Conservation (phyloP, 192 early-diverging fungal genomes). For the Gonapodya prolifera region DNA sequence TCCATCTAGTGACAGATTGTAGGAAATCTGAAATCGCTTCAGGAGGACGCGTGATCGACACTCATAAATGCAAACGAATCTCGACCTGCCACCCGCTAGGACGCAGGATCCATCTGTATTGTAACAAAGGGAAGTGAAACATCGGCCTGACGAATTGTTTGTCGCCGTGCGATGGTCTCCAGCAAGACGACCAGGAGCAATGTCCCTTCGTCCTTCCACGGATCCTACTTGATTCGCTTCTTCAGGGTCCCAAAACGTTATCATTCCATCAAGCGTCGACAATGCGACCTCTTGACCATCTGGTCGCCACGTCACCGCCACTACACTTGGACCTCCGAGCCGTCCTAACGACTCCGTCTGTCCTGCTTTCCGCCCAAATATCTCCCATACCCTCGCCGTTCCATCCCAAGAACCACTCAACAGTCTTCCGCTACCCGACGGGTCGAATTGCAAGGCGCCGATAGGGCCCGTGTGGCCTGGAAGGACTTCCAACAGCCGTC, state of each 20-base stretch:
- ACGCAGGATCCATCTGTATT: constrained; percentile 86
- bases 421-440: constrained; percentile 54
- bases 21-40: constrained; percentile 81
- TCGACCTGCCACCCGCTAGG: constrained; percentile 87
- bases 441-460: constrained; percentile 71
- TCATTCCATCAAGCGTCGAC: constrained; percentile 82
- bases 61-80: constrained; percentile 94
- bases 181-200: constrained; percentile 71
- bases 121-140: constrained; percentile 88
- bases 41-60: constrained; percentile 55
- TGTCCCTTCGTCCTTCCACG: constrained; percentile 89
- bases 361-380: constrained; percentile 69
- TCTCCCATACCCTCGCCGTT: constrained; percentile 81
- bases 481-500: constrained; percentile 89
- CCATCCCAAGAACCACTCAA: constrained; percentile 89
- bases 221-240: constrained; percentile 50
- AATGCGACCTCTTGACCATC: constrained; percentile 81
- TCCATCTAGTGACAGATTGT: constrained; percentile 88
- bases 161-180: constrained; percentile 68
- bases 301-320: constrained; percentile 76
- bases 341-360: constrained; percentile 67
- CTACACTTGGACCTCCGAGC: constrained; percentile 50
- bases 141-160: constrained; percentile 71
- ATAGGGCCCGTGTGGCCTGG: constrained; percentile 89
- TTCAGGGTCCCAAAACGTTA: constrained; percentile 88